Conservation (phyloP, 805 yeast genomes). For the Pichia scutulata region DNA sequence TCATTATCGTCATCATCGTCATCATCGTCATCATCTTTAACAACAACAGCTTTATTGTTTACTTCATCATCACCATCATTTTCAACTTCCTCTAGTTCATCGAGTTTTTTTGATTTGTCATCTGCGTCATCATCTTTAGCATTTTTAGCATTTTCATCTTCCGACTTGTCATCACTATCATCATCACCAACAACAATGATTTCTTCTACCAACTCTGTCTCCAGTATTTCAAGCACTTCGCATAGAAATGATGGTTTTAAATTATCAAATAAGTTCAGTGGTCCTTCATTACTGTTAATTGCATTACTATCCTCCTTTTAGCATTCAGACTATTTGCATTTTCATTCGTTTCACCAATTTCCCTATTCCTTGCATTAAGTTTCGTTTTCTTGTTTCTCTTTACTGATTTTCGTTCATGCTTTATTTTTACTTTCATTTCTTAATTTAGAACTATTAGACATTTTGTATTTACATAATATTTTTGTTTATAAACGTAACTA, state of each 20-base stretch:
- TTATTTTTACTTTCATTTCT: neutral
- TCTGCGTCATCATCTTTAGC: neutral
- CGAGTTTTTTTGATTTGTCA: neutral
- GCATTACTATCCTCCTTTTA: constrained; percentile 7
- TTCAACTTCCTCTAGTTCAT: neutral
- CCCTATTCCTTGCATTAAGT: neutral
- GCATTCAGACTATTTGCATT: neutral
- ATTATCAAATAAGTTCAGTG: constrained; percentile 1
- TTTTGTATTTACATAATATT: neutral
- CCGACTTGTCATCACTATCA: too few species aligned
- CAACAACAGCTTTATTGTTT: neutral
- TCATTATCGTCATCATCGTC: neutral
- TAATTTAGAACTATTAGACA: too few species aligned
- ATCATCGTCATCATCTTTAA: too few species aligned
- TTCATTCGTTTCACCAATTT: neutral
- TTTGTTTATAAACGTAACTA: neutral
- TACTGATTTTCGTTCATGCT: too few species aligned
- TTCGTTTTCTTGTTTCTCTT: neutral
- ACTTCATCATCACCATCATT: neutral
- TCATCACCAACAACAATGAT: neutral
- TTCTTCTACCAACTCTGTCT: neutral
- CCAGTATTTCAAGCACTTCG: constrained; percentile 5
- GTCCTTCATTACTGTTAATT: constrained; percentile 3
- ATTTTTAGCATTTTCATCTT: neutral
- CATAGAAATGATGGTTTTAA: constrained; percentile 8